Evolutionary conservation across 2,329 filamentous ascomycete genomes (phyloP), one percentile per base, ranked within the genome.

Genomic region (Zasmidium cellare): DNA sequence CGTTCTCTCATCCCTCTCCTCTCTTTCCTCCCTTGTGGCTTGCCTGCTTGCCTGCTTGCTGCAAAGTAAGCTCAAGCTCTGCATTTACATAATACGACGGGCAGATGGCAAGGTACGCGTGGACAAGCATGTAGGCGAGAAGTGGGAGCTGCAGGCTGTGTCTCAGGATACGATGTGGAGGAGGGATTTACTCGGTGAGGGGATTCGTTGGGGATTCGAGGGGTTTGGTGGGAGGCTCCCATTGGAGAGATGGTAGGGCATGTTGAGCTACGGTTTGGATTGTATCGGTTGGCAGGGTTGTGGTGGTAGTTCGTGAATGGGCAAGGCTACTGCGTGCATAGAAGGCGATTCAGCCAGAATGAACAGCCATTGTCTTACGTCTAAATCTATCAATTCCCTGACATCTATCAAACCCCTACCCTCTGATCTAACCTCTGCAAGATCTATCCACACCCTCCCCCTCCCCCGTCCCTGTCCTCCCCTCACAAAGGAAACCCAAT

Each of bases 401-500:
- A n/a, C n/a, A n/a, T 20, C 9, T 20, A 5, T 3, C 28, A 31
- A 7, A 7, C 28, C 7, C 14, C 28, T n/a, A n/a, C n/a, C n/a
- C n/a, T n/a, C n/a, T n/a, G 25, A 5, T 28, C 25, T 28, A 28
- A 28, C 11, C 6, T 28, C 25, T 28, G 11, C 11, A 5, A 28
- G 25, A 28, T 6, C 25, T 11, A 28, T 6, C 25, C 25, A 28
- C 25, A 28, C 6, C 11, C 25, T 6, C 25, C 11, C 5, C 6
- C 5, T 28, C 11, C 6, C 6, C 11, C 25, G 44, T 44, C 18
- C 45, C 50, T 45, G 3, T 46, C 31, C 50, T 53, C 61, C 52
- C 57, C 46, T 58, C 65, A 49, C 48, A 67, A 45, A 14, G 70
- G 72, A 69, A 92, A 91, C 0, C 86, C 85, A 59, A 90, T 87